Percentiles rank a stretch among this genome's conserved stretches.
Evolutionary conservation across 2,329 filamentous ascomycete species (phyloP).

Genomic region (Epichloe sp.): DNA sequence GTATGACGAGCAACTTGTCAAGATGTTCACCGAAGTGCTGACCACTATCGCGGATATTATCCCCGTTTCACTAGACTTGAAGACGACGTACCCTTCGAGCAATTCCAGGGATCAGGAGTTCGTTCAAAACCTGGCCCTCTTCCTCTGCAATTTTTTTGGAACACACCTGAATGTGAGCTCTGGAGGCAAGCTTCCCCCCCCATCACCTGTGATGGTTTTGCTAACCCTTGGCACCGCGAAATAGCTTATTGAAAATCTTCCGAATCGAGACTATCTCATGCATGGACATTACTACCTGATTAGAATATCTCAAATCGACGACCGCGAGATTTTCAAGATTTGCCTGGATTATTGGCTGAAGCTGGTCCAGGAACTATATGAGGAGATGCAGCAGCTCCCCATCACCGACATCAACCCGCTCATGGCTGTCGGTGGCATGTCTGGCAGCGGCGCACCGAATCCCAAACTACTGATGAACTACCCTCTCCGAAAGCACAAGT

Average conservation of each 20-base stretch:
- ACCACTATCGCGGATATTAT: constrained; percentile 90
- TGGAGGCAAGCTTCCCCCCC: too few relatives aligned
- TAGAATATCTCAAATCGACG: constrained; percentile 95
- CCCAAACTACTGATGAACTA: constrained; percentile 77
- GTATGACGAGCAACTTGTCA: constrained; percentile 90
- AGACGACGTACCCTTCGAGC: constrained; percentile 79
- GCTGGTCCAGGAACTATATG: constrained; percentile 92
- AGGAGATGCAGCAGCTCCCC: constrained; percentile 95
- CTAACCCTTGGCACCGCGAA: background rate
- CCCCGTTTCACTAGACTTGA: constrained; percentile 77
- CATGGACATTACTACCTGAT: constrained; percentile 98
- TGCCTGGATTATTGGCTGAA: constrained; percentile 99
- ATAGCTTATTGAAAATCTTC: constrained; percentile 85
- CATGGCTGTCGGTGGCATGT: constrained; percentile 60
- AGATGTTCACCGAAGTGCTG: constrained; percentile 97
- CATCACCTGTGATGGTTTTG: background rate
- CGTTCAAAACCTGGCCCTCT: constrained; percentile 89
- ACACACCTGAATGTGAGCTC: constrained; percentile 66
- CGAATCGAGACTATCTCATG: constrained; percentile 86
- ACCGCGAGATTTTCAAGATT: constrained; percentile 99
- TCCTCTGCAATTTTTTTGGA: constrained; percentile 97
- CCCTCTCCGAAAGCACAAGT: constrained; percentile 94
- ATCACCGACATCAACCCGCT: constrained; percentile 88
- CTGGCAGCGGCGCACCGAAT: constrained; percentile 74
- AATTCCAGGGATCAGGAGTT: constrained; percentile 94